A percentile compares a stretch with the other conserved stretches of the same genome.
These are phyloP conservation scores for Daedaleopsis sinensis DNA, from an alignment of 768 basidiomycete species.

Conservation along the genomic window DNA sequence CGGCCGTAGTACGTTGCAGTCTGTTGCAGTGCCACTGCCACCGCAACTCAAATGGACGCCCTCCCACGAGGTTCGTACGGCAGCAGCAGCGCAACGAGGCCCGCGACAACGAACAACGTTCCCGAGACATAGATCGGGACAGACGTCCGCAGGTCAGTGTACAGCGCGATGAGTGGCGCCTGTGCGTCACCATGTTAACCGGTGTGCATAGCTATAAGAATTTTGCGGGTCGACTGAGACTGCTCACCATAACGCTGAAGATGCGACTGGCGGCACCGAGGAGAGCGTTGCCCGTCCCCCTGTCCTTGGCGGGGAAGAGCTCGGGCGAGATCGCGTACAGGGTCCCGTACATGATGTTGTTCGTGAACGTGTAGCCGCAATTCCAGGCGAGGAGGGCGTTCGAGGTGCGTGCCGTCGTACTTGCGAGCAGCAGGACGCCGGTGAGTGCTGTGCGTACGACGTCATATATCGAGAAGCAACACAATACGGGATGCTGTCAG, in stretches of 20 bases:
- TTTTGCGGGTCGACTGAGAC: too few relatives aligned
- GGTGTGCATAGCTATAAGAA: too few relatives aligned
- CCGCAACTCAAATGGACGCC: slow-evolving; percentile 42
- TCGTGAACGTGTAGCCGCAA: slow-evolving; percentile 56
- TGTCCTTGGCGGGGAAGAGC: slow-evolving; percentile 52
- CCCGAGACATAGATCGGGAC: slow-evolving; percentile 58
- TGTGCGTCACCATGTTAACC: slow-evolving; percentile 14
- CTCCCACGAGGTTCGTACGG: slow-evolving; percentile 60
- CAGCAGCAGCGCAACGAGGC: slow-evolving; percentile 48
- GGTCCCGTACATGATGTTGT: slow-evolving; percentile 56
- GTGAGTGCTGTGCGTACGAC: slow-evolving; percentile 41
- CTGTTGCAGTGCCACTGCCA: too few relatives aligned
- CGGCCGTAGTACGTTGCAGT: too few relatives aligned
- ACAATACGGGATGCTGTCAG: neutral
- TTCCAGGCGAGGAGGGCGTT: slow-evolving; percentile 57
- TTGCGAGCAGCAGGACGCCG: slow-evolving; percentile 56
- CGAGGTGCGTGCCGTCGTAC: slow-evolving; percentile 55
- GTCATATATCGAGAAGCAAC: neutral
- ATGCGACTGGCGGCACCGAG: slow-evolving; percentile 52
- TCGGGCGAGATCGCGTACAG: slow-evolving; percentile 46
- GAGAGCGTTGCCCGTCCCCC: slow-evolving; percentile 57
- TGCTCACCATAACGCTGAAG: slow-evolving; percentile 57
- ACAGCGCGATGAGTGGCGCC: slow-evolving; percentile 53
- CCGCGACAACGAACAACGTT: slow-evolving; percentile 50
- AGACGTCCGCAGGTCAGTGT: slow-evolving; percentile 47